Percentiles rank a stretch among this genome's conserved stretches.
Evolutionary conservation across 2,329 filamentous ascomycete species (phyloP).

Genomic region (Xylaria digitata): DNA sequence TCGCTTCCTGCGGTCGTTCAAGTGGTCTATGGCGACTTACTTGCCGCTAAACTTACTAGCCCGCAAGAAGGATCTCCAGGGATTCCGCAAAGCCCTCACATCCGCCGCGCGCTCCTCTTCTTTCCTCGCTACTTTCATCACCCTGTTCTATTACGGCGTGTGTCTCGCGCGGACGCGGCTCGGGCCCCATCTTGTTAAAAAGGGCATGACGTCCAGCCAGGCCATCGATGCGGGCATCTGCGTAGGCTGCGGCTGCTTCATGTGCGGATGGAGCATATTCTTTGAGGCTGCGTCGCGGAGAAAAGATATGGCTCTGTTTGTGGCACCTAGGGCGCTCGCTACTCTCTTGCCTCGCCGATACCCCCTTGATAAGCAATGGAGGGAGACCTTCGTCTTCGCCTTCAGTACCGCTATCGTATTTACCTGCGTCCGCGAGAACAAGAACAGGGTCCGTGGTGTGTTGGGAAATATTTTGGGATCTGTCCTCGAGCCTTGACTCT

Average conservation of each 20-base stretch:
- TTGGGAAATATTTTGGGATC: conserved; percentile 69
- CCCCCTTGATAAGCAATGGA: conserved; percentile 69
- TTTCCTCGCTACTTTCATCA: conserved; percentile 82
- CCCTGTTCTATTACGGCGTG: conserved; percentile 85
- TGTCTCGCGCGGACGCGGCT: conserved; percentile 80
- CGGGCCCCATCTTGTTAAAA: conserved; percentile 75
- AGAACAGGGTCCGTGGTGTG: conserved; percentile 72
- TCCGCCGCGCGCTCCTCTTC: conserved; percentile 77
- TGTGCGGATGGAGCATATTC: conserved; percentile 86
- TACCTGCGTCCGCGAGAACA: conserved; percentile 72
- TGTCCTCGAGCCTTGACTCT: conserved; percentile 55
- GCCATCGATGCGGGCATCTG: conserved; percentile 73
- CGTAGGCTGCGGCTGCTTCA: conserved; percentile 75
- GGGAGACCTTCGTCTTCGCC: conserved; percentile 74
- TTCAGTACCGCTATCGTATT: conserved; percentile 76
- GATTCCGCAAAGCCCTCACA: conserved; percentile 61
- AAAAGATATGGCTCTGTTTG: conserved; percentile 83
- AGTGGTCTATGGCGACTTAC: conserved; percentile 80
- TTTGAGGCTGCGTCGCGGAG: conserved; percentile 73
- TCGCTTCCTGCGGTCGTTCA: conserved; percentile 76
- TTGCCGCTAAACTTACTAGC: conserved; percentile 77
- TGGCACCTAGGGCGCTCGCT: conserved; percentile 80
- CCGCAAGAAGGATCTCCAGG: conserved; percentile 58
- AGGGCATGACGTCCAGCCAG: conserved; percentile 59
- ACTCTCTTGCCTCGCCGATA: conserved; percentile 80